These are phyloP conservation scores for Fraxinus dipetala DNA, from an alignment of 305 asterid species.

Conservation along the genomic window DNA sequence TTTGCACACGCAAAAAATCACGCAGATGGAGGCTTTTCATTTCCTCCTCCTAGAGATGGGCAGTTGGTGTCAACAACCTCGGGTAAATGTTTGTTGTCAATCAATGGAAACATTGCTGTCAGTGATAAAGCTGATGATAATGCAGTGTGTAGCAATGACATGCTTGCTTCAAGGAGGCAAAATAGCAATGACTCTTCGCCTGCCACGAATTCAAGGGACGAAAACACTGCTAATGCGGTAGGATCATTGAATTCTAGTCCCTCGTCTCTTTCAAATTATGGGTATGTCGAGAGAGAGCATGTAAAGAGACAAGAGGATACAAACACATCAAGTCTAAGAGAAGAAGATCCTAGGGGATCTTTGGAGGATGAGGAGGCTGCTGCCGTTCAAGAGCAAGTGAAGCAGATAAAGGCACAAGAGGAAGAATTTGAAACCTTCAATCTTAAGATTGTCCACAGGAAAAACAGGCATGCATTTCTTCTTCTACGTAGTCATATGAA, in stretches of 20 bases:
- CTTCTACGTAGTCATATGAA: conserved; percentile 4
- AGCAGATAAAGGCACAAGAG: conserved; percentile 95
- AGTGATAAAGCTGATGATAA: conserved; percentile 52
- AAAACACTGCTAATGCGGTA: conserved; percentile 36
- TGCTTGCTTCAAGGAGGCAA: conserved; percentile 67
- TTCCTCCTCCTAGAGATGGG: conserved; percentile 89
- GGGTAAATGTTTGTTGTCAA: conserved; percentile 60
- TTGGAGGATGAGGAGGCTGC: conserved; percentile 93
- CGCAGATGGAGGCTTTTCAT: conserved; percentile 71
- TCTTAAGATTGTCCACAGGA: conserved; percentile 90
- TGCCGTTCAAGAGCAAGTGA: conserved; percentile 96
- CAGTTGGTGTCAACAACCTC: conserved; percentile 53
- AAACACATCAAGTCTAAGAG: conserved; percentile 42
- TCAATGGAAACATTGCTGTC: conserved; percentile 41
- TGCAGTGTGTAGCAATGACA: conserved; percentile 53
- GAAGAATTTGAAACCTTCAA: conserved; percentile 91
- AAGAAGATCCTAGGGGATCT: conserved; percentile 59
- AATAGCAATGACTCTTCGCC: conserved; percentile 70
- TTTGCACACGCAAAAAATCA: conserved; percentile 36
- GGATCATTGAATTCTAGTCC: conserved; percentile 87
- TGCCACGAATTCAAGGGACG: conserved; percentile 64
- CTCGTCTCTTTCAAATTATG: conserved; percentile 71
- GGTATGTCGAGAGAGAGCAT: conserved; percentile 52
- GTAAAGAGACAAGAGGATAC: conserved; percentile 52
- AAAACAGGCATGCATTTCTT: conserved; percentile 67